A percentile compares a stretch with the other conserved stretches of the same genome.
These are phyloP conservation scores for Westerdykella sp. DNA, from an alignment of 2,329 filamentous ascomycete species.

Conservation along the genomic window DNA sequence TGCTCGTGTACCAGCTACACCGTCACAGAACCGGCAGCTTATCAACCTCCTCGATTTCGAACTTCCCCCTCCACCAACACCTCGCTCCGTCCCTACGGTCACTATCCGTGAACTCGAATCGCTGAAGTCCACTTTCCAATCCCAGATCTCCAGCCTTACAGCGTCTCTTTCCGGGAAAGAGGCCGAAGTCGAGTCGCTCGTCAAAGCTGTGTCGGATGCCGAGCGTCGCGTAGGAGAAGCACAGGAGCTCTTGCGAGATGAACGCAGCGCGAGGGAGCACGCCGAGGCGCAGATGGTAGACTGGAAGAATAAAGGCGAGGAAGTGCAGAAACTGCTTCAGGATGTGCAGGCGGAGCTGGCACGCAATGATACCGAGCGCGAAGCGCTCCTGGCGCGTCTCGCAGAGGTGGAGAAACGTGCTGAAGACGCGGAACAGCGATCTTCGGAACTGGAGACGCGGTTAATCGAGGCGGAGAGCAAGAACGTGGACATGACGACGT, in stretches of 20 bases:
- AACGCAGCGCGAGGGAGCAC: conserved; percentile 63
- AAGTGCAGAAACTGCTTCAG: conserved; percentile 76
- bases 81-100: conserved; percentile 81
- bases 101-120: conserved; percentile 89
- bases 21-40: conserved; percentile 27
- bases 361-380: conserved; percentile 69
- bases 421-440: conserved; percentile 68
- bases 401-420: conserved; percentile 68
- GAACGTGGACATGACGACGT: conserved; percentile 64
- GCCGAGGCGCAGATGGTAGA: conserved; percentile 68
- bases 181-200: conserved; percentile 81
- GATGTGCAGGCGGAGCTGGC: conserved; percentile 78
- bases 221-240: conserved; percentile 87
- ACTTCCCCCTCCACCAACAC: conserved; percentile 87
- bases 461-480: conserved; percentile 54
- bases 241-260: conserved; percentile 75
- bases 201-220: conserved; percentile 80
- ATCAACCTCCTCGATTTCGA: conserved; percentile 67
- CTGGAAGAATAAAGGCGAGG: conserved; percentile 78
- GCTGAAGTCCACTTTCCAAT: conserved; percentile 82
- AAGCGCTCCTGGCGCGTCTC: conserved; percentile 67
- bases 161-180: conserved; percentile 89
- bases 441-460: conserved; percentile 58
- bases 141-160: conserved; percentile 89
- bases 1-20: conserved; percentile 23